Evolutionary conservation across 1,284 basidiomycete species (phyloP).

Genomic region (Austroboletus novae-zelandiae): DNA sequence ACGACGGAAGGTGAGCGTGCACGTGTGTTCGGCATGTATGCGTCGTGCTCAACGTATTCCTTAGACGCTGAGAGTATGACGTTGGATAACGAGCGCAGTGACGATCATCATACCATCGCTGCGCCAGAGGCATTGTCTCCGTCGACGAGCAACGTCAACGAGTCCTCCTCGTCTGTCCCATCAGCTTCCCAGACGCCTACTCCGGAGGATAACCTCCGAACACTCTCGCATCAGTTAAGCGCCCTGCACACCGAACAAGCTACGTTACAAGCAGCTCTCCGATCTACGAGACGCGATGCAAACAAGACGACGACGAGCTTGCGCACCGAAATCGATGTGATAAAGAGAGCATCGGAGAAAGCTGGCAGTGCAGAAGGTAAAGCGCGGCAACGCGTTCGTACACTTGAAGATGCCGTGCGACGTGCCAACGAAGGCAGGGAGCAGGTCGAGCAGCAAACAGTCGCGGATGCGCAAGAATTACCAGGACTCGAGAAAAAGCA

Average conservation of each 20-base stretch:
- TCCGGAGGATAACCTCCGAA: constrained; percentile 59
- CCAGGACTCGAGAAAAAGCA: constrained; percentile 52
- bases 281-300: constrained; percentile 65
- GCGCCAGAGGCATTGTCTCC: constrained; percentile 18
- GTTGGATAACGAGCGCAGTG: constrained; percentile 17
- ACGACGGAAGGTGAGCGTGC: constrained; percentile 53
- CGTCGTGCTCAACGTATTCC: constrained; percentile 5
- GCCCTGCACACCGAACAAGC: constrained; percentile 58
- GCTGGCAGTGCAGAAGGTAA: constrained; percentile 61
- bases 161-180: constrained; percentile 15
- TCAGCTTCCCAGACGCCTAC: constrained; percentile 34
- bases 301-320: constrained; percentile 73
- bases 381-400: constrained; percentile 70
- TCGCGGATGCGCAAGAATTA: constrained; percentile 50
- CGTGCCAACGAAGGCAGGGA: constrained; percentile 57
- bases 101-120: constrained; percentile 12
- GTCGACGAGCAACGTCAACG: constrained; percentile 14
- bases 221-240: constrained; percentile 59
- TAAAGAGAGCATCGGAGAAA: constrained; percentile 73
- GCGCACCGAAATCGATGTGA: constrained; percentile 70
- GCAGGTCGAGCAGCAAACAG: constrained; percentile 52
- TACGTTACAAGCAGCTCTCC: constrained; percentile 57
- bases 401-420: constrained; percentile 74
- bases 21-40: constrained; percentile 10
- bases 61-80: constrained; percentile 26